These are phyloP conservation scores for Lophium mytilinum DNA, from an alignment of 495 filamentous ascomycete genomes.

Conservation along the genomic window DNA sequence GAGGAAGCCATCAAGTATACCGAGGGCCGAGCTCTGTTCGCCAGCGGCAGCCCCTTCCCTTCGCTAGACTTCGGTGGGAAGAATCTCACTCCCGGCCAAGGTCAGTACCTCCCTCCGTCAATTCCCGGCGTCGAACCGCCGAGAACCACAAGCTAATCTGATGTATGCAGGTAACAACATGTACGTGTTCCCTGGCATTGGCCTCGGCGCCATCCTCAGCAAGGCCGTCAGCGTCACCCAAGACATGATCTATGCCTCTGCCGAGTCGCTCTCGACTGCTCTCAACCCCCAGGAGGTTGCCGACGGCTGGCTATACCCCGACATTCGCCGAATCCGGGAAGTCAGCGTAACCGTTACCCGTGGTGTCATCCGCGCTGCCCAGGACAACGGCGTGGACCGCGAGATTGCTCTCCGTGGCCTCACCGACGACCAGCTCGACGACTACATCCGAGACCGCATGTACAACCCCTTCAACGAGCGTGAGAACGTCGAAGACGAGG, in stretches of 20 bases:
- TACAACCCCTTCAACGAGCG: conserved; percentile 59
- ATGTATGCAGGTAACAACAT: conserved; percentile 56
- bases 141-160: conserved; percentile 4
- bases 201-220: conserved; percentile 86
- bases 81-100: conserved; percentile 82
- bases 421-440: conserved; percentile 65
- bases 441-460: conserved; percentile 71
- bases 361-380: conserved; percentile 87
- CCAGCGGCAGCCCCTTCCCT: conserved; percentile 89
- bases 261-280: conserved; percentile 67
- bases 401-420: conserved; percentile 61
- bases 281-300: conserved; percentile 73
- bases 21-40: conserved; percentile 83
- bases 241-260: conserved; percentile 91
- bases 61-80: conserved; percentile 57
- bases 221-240: conserved; percentile 85
- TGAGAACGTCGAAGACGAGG: conserved; percentile 29
- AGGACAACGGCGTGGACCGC: conserved; percentile 73
- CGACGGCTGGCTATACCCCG: conserved; percentile 84
- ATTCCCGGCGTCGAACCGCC: not conserved
- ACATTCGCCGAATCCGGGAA: conserved; percentile 81
- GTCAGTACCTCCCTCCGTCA: conserved; percentile 26
- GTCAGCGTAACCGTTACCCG: conserved; percentile 82
- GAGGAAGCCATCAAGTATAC: conserved; percentile 85
- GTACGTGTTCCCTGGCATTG: conserved; percentile 97